Evolutionary conservation across 345 rosid species (phyloP).

Genomic region (Sonneratia caseolaris): DNA sequence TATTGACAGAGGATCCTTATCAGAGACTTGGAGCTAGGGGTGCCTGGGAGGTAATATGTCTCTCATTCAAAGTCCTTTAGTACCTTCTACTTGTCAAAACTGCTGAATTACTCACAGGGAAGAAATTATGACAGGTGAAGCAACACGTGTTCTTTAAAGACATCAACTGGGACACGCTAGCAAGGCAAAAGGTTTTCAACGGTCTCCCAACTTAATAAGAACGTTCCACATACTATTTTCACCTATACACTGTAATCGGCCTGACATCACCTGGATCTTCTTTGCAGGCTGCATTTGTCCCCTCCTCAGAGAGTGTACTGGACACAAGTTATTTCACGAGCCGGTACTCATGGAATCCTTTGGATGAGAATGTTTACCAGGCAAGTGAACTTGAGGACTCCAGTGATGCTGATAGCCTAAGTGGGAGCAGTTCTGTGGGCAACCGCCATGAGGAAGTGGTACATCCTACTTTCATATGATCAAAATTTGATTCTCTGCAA

Average conservation of each 20-base stretch:
- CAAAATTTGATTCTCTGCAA: not conserved
- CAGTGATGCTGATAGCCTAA: slow-evolving; percentile 90
- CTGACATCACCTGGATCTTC: not conserved
- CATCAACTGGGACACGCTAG: slow-evolving; percentile 95
- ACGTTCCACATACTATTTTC: not conserved
- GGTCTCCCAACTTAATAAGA: not conserved
- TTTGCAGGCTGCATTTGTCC: slow-evolving; percentile 90
- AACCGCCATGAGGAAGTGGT: slow-evolving; percentile 92
- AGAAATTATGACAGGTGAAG: slow-evolving; percentile 52
- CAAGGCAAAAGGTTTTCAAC: slow-evolving; percentile 72
- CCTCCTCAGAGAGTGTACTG: slow-evolving; percentile 81
- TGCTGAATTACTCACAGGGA: not conserved
- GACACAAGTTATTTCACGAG: slow-evolving; percentile 99
- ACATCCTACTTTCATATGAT: slow-evolving; percentile 7
- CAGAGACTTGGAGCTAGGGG: slow-evolving; percentile 97
- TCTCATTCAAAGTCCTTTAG: not conserved
- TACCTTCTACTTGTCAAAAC: not conserved
- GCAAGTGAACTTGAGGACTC: slow-evolving; percentile 67
- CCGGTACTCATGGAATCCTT: slow-evolving; percentile 83
- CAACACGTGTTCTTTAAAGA: slow-evolving; percentile 85
- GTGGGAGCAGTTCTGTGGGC: slow-evolving; percentile 79
- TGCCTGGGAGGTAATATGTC: slow-evolving; percentile 69
- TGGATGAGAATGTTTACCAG: slow-evolving; percentile 53
- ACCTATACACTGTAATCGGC: not conserved
- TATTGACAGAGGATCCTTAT: slow-evolving; percentile 94